Evolutionary conservation across 495 filamentous ascomycete species (phyloP).

Genomic region (Apodospora peruviana): DNA sequence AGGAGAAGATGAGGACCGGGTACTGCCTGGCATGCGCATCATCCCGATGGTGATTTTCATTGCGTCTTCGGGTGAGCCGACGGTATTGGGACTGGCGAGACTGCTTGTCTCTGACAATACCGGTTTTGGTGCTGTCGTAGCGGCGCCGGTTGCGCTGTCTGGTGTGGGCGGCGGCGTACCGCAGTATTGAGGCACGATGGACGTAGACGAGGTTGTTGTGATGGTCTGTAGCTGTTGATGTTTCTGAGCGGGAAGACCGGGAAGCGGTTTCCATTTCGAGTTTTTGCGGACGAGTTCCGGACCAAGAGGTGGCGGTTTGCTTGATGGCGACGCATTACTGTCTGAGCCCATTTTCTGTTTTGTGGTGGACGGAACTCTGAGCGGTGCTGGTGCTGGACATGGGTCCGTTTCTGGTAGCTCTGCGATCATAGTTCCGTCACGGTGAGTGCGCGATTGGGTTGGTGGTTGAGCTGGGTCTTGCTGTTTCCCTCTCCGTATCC

Average conservation of each 20-base stretch:
- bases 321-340: not conserved
- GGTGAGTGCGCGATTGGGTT: no score
- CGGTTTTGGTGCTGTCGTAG: not conserved
- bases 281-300: slow-evolving; percentile 6
- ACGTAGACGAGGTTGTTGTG: not conserved
- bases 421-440: not conserved
- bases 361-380: slow-evolving; percentile 14
- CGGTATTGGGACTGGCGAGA: not conserved
- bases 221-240: not conserved
- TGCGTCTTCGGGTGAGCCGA: not conserved
- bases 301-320: not conserved
- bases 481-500: no score
- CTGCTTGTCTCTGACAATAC: not conserved
- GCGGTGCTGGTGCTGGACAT: slow-evolving; percentile 5
- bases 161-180: slow-evolving; percentile 13
- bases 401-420: not conserved
- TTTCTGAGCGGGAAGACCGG: slow-evolving; percentile 7
- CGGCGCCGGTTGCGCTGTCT: slow-evolving; percentile 7
- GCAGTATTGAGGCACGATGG: not conserved
- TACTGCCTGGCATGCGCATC: not conserved
- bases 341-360: not conserved
- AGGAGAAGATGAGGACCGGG: no score
- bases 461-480: no score
- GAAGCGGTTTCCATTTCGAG: slow-evolving; percentile 22
- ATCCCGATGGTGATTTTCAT: not conserved